Evolutionary conservation across 192 early-diverging fungal genomes (phyloP), one percentile per base, ranked within the genome.

Genomic region (Umbelopsis sp.): DNA sequence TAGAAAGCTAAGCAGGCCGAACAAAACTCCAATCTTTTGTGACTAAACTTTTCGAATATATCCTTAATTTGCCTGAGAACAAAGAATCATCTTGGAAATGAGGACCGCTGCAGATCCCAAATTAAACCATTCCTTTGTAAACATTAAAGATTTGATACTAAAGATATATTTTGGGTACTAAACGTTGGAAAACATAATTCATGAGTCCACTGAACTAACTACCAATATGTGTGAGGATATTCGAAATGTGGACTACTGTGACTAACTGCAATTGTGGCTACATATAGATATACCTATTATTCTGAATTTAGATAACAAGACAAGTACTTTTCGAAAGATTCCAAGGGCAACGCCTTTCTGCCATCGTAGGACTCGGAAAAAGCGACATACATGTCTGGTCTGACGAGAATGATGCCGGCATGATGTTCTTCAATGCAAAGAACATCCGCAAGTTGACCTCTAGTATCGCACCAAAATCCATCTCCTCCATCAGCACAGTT

Each of bases 391-490:
- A 62, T 62, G n/a, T 62, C 56, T 10, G 56, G 56, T 32, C 56
- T 62, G 20, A 62, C 14, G 5, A 62, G 29, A 34, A 62, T 62
- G 2, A 62, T 62, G 31, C 56, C 56, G 4, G 56, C 56, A 7
- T 32, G 56, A 29, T 34, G 32, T 11, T 62, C 56, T 62, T 29
- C 25, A 34, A 62, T 34, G 17, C 56, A 12, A 34, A 62, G 31
- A 34, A 34, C 16, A 11, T 62, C 25, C 12, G 29, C 31, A 34
- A 34, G 31, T 20, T 34, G 31, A 29, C 29, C 16, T 31, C 17
- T 17, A 31, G 56, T 22, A n/a, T 32, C 56, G 56, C 56, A 49
- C 56, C 56, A 62, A 62, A 62, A 62, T 29, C 56, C 56, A 2
- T 29, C 0, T 17, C 0, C 3, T 6, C 56, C 56, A 14, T 62